Evolutionary conservation across 208 protist species (phyloP).

Genomic region (Leishmania braziliensis): DNA sequence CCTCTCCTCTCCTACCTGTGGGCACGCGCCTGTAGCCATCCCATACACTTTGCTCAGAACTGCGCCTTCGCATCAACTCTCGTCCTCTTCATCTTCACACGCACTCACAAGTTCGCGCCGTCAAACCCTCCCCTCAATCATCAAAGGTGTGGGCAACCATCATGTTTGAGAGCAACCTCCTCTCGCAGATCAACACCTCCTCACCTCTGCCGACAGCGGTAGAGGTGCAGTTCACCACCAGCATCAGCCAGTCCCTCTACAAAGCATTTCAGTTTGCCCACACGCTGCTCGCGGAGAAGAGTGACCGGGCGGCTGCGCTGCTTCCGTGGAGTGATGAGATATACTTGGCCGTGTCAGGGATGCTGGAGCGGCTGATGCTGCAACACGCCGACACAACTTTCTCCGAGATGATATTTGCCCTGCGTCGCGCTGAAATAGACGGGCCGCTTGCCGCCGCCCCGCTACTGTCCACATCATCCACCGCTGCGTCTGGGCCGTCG

Average conservation of each 20-base stretch:
- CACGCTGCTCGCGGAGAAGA: conserved; percentile 61
- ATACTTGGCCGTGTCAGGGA: conserved; percentile 40
- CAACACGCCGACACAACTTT: conserved; percentile 70
- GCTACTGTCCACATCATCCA: conserved; percentile 13
- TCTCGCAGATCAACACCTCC: conserved; percentile 73
- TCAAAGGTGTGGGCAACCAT: not conserved
- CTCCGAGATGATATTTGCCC: conserved; percentile 76
- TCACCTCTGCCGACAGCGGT: conserved; percentile 79
- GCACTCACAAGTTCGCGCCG: not conserved
- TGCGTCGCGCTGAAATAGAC: conserved; percentile 42
- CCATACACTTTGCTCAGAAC: not conserved
- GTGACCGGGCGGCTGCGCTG: conserved; percentile 28
- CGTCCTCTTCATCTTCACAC: not conserved
- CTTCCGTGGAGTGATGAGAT: conserved; percentile 76
- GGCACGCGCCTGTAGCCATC: not conserved
- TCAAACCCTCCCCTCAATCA: not conserved
- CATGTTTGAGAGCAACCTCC: conserved; percentile 82
- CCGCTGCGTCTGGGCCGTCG: not conserved
- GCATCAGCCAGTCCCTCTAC: conserved; percentile 52
- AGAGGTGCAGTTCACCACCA: conserved; percentile 64
- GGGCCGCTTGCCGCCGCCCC: conserved; percentile 23
- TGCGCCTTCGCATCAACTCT: not conserved
- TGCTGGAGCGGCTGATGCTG: conserved; percentile 67
- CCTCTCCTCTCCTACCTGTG: not conserved
- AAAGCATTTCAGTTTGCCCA: conserved; percentile 70